These are phyloP conservation scores for Arabis hirsuta DNA, from an alignment of 345 rosid genomes.

Conservation along the genomic window DNA sequence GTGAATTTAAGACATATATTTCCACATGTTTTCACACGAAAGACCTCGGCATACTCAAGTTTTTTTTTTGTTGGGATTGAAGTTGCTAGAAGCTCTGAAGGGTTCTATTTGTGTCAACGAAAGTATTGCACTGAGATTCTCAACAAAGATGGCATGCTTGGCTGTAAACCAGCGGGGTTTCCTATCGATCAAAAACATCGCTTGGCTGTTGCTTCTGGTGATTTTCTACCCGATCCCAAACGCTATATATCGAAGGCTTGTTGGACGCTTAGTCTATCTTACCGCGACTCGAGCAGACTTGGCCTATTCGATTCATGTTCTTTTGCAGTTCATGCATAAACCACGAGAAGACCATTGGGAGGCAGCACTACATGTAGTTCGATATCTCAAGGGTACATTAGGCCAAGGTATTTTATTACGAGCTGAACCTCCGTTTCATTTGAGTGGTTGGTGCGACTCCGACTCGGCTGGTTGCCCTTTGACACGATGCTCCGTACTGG, in stretches of 20 bases:
- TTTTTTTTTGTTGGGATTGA: too few species aligned
- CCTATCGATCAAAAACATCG: too few species aligned
- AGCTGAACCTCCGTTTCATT: too few species aligned
- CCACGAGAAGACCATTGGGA: not conserved
- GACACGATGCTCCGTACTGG: not conserved
- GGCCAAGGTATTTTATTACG: not conserved
- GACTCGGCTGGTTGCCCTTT: not conserved
- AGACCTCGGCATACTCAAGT: too few species aligned
- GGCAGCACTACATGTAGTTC: accelerated
- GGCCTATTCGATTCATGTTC: accelerated
- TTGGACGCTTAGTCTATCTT: accelerated
- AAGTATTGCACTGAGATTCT: too few species aligned
- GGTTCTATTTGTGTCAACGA: too few species aligned
- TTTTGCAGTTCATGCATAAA: not conserved
- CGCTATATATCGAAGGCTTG: accelerated
- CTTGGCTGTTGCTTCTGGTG: too few species aligned
- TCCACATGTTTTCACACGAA: too few species aligned
- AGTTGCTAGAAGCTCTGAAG: too few species aligned
- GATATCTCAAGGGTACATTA: not conserved
- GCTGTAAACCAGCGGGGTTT: too few species aligned
- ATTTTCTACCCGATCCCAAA: not conserved
- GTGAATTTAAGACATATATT: too few species aligned
- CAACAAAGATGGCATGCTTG: too few species aligned
- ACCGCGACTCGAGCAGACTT: accelerated
- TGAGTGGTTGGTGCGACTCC: not conserved